phyloP scores from a whole-genome alignment of 2,329 filamentous ascomycete genomes.

The Cercospora janseana region DNA sequence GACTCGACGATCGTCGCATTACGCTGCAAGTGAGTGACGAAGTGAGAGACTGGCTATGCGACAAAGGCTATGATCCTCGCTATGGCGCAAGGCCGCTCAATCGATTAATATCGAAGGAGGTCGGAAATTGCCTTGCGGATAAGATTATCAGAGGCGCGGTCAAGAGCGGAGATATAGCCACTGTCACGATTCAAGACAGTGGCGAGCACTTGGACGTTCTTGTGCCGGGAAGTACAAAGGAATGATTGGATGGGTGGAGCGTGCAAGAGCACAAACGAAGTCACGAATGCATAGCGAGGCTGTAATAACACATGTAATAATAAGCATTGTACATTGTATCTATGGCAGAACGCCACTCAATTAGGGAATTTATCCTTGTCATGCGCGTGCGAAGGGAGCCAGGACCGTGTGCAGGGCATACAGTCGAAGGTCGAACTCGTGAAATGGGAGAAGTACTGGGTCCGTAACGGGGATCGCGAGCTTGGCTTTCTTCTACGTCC shows the following conservation, averaged over 20 bases:
- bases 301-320: constrained; percentile 2
- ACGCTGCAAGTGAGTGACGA: constrained; percentile 66
- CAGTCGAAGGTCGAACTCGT: too few relatives aligned
- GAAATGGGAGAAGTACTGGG: too few relatives aligned
- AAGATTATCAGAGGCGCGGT: constrained; percentile 86
- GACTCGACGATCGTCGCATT: constrained; percentile 84
- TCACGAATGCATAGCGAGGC: not conserved
- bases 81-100: constrained; percentile 91
- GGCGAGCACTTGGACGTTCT: constrained; percentile 39
- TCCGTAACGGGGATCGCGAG: too few relatives aligned
- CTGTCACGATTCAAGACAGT: constrained; percentile 65
- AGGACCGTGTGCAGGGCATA: too few relatives aligned
- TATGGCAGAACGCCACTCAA: too few relatives aligned
- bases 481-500: too few relatives aligned
- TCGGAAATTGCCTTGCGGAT: constrained; percentile 84
- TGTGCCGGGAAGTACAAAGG: not conserved
- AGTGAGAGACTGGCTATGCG: constrained; percentile 82
- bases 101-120: constrained; percentile 82
- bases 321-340: constrained; percentile 3
- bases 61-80: constrained; percentile 84
- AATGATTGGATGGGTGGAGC: not conserved
- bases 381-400: too few relatives aligned
- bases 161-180: constrained; percentile 70
- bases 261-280: not conserved
- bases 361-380: too few relatives aligned